Evolutionary conservation across 2,329 filamentous ascomycete species (phyloP), one percentile per base, ranked within the genome.

Genomic region (Botrytis byssoidea): DNA sequence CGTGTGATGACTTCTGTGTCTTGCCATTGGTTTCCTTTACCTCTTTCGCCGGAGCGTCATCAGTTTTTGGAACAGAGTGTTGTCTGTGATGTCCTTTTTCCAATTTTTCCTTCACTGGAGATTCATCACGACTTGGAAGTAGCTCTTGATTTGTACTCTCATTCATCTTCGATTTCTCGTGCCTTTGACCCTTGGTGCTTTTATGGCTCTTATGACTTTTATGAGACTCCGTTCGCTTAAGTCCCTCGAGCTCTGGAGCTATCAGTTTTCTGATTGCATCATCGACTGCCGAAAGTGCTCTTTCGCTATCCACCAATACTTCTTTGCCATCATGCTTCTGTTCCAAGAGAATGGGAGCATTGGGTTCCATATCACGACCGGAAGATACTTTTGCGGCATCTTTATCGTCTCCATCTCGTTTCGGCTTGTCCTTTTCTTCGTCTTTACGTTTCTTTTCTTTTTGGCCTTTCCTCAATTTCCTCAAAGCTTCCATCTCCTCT

Each of bases 371-470:
- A 57, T 72, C 61, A 59, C 64, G 61, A 44, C 55, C 61, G 18
- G 63, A 46, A 44, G 61, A 48, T 18, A 14, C 32, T n/a, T 68
- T 72, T 48, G 70, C 35, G 42, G 51, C 46, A 67, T 72, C 70
- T 42, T 72, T 72, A 40, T 72, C 70, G 12, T 72, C 70, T 51
- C 18, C 44, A 22, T 66, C 70, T 35, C 70, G 70, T 42, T 72
- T 72, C 7, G 42, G 44, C 37, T 51, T 71, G n/a, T 65, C 70
- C n/a, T 71, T 71, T 65, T 72, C 70, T n/a, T 72, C 70, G 7
- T 72, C 70, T 37, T 72, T 72, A 51, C 70, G 70, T 59, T 68
- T 72, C 29, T 64, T 72, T 14, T 72, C 70, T 42, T 68, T 72
- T 35, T 72, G 61, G 1, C 55, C 70, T 29, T 68, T 68, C 32